Evolutionary conservation across 768 basidiomycete genomes (phyloP), one percentile per base, ranked within the genome.

Genomic region (Kwoniella sp.): DNA sequence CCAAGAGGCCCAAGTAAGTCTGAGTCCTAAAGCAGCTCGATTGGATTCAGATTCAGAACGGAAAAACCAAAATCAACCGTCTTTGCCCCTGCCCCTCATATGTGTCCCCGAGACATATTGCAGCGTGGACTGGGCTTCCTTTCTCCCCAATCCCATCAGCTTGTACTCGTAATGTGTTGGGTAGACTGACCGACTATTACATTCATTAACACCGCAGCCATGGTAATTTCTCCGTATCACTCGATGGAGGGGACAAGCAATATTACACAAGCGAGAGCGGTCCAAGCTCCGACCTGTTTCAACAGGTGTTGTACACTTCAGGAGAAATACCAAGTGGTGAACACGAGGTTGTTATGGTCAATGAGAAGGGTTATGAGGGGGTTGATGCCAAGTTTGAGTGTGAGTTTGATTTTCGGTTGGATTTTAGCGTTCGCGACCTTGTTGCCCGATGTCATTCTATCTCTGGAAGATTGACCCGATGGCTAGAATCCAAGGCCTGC

Each of bases 321-420:
- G 22, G 33, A 3, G 24, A 13, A 17, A 19, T 55, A 13, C 5
- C 22, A 5, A 24, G 27, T n/a, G 54, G 54, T 17, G 17, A 6
- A 1, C 54, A 55, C 22, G 9, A 37, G n/a, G 24, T 55, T 17
- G 36, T 55, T 10, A 10, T 55, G 54, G 25, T 15, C 19, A 55
- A 55, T 44, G 54, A 55, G 33, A 22, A 24, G 30, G 54, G 54
- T 2, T 44, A 44, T 25, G 2, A 55, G 15, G 54, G 54, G 33
- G 33, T 33, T 33, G 33, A 33, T 6, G 33, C 33, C 37, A 36
- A 8, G 33, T 21, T 9, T 36, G 54, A 6, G 30, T 1, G 37
- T 37, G 4, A 55, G 21, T 33, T 5, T 33, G 33, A 6, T 33
- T n/a, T n/a, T n/a, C n/a, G n/a, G n/a, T n/a, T n/a, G n/a, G n/a